Percentiles rank a stretch among this genome's conserved stretches.
phyloP scores from a whole-genome alignment of 352 stramenopile species.

The Phytophthora ohioensis region DNA sequence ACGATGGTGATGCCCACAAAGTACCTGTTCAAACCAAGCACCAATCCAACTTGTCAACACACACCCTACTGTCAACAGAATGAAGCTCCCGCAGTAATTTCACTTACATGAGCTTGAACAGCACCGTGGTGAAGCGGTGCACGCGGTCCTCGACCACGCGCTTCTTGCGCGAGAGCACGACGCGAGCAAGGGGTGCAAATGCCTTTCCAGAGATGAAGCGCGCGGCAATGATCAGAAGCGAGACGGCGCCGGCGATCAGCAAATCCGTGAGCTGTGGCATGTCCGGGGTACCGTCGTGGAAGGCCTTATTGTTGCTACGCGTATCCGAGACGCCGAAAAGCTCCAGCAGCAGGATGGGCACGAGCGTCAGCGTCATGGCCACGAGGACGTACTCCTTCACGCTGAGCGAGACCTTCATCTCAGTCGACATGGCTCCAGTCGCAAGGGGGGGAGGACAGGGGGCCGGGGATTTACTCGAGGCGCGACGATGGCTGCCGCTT shows the following conservation, averaged over 20 bases:
- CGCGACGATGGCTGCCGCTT: background rate
- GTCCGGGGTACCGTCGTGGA: slow-evolving; percentile 34
- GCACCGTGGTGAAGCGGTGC: slow-evolving; percentile 70
- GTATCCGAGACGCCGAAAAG: slow-evolving; percentile 59
- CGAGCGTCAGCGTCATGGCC: slow-evolving; percentile 63
- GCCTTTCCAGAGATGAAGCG: slow-evolving; percentile 46
- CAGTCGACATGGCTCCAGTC: slow-evolving; percentile 44
- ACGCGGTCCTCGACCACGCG: slow-evolving; percentile 59
- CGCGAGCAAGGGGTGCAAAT: slow-evolving; percentile 57
- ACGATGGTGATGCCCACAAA: slow-evolving; percentile 57
- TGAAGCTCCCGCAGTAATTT: background rate
- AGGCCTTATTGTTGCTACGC: slow-evolving; percentile 40
- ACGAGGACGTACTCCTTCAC: slow-evolving; percentile 71
- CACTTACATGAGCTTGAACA: slow-evolving; percentile 78
- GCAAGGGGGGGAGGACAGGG: background rate
- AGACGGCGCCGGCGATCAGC: slow-evolving; percentile 38
- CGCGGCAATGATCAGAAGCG: slow-evolving; percentile 49
- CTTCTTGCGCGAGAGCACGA: slow-evolving; percentile 63
- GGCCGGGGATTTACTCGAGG: background rate
- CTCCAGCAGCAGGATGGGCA: slow-evolving; percentile 63
- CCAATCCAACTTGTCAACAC: slow-evolving; percentile 5
- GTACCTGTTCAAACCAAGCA: slow-evolving; percentile 45
- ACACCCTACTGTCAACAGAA: background rate
- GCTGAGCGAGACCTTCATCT: slow-evolving; percentile 72
- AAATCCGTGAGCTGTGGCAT: slow-evolving; percentile 68